These are phyloP conservation scores for Sarocladium strictum DNA, from an alignment of 2,329 filamentous ascomycete genomes.

Conservation along the genomic window DNA sequence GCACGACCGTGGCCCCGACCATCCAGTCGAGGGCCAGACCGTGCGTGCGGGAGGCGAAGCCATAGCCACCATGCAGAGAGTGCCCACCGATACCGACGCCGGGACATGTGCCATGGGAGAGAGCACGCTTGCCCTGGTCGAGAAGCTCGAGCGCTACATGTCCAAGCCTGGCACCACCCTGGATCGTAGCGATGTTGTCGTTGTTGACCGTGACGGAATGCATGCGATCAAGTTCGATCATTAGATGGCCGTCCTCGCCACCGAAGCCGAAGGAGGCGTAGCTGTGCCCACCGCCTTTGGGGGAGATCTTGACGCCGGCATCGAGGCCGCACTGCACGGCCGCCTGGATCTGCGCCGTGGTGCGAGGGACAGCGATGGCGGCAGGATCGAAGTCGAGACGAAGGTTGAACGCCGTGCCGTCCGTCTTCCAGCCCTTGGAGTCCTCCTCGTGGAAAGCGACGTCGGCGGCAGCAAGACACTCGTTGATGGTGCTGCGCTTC, in stretches of 20 bases:
- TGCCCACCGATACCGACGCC: constrained; percentile 40
- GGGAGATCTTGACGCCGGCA: constrained; percentile 39
- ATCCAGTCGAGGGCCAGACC: constrained; percentile 29
- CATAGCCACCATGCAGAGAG: constrained; percentile 34
- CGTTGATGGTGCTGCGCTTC: constrained; percentile 12
- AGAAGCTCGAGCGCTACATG: constrained; percentile 32
- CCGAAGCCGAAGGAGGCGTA: constrained; percentile 44
- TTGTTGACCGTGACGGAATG: constrained; percentile 26
- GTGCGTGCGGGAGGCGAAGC: constrained; percentile 17
- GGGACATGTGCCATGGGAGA: constrained; percentile 39
- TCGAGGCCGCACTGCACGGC: constrained; percentile 39
- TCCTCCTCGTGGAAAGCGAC: constrained; percentile 17
- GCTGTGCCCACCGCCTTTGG: constrained; percentile 46
- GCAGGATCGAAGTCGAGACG: constrained; percentile 24
- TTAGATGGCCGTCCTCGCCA: constrained; percentile 33
- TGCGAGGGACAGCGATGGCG: constrained; percentile 25
- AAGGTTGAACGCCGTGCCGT: constrained; percentile 27
- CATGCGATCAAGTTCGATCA: constrained; percentile 34
- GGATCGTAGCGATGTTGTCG: constrained; percentile 17
- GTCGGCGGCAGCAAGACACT: constrained; percentile 19
- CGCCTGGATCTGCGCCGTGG: constrained; percentile 32
- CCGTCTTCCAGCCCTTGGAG: constrained; percentile 24
- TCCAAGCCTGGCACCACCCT: constrained; percentile 27
- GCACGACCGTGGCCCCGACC: constrained; percentile 27
- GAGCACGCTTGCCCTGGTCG: constrained; percentile 25